Percentiles rank a stretch among this genome's conserved stretches.
phyloP scores from a whole-genome alignment of 2,329 filamentous ascomycete species.

The Chaetomiaceae sp. region DNA sequence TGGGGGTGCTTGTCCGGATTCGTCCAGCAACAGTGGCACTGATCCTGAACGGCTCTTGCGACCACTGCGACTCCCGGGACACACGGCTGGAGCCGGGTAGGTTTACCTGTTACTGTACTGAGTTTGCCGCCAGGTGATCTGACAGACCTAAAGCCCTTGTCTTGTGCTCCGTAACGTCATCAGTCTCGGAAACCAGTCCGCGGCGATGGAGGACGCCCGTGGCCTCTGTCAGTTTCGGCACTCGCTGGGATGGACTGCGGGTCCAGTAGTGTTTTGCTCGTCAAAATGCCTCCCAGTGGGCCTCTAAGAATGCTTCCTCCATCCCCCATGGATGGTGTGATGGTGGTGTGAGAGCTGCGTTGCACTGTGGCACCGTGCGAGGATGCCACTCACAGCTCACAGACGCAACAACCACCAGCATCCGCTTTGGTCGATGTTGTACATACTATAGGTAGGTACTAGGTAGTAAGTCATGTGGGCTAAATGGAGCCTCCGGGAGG shows the following conservation, averaged over 20 bases:
- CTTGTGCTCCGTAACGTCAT: not conserved
- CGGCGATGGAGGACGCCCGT: not conserved
- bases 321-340: not conserved
- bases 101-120: no score
- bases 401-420: no score
- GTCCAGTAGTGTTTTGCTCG: not conserved
- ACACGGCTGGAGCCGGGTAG: no score
- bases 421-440: not conserved
- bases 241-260: not conserved
- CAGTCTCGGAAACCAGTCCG: not conserved
- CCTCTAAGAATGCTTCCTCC: not conserved
- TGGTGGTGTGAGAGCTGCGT: not conserved
- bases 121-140: not conserved
- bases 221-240: not conserved
- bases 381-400: not conserved
- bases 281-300: no score
- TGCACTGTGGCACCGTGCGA: slow-evolving; percentile 1
- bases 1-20: not conserved
- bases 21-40: not conserved
- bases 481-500: not conserved
- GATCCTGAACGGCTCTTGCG: not conserved
- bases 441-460: not conserved
- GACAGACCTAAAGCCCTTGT: not conserved
- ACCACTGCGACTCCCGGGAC: no score
- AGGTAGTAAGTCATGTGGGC: not conserved